Base-by-base conservation (phyloP, 306 rosid genomes). In the Fragaria nilgerrensis region DNA sequence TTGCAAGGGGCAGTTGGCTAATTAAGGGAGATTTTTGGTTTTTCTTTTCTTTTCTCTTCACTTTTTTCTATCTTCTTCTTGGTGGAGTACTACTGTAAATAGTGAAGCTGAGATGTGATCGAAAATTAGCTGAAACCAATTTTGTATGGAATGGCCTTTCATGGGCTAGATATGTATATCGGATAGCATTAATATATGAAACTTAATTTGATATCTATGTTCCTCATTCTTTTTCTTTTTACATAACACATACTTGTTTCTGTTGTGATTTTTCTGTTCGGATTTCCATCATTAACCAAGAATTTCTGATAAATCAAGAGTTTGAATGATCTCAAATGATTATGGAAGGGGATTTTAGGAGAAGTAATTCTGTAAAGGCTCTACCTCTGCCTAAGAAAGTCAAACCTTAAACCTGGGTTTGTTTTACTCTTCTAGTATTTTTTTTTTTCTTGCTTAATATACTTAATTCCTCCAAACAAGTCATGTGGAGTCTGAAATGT, bases 121-220 rank as follows among this genome's bases (percentile, higher is more conserved):
- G 56, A 55, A 78, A 76, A 70, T 37, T 37, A 70, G 70, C n/a
- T 76, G 63, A 13, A 61, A 72, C 69, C 56, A 53, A 77, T 81
- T 81, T 81, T 81, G 84, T 53, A 81, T 43, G 74, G 81, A 67
- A 5, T 61, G 47, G 61, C 48, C 71, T 75, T 62, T 29, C 41
- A 11, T 55, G 36, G 32, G 47, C 78, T 84, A 74, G 77, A 83
- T 59, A 74, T 89, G 92, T 89, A 89, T 53, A 88, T 86, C 72
- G 16, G 76, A 89, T 83, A 85, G 78, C 79, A 73, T 82, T 72
- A 84, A 83, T 68, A 62, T 68, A 62, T 32, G 36, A 32, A 32
- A 32, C 36, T 32, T 32, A 32, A 32, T 32, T 32, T 32, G 36
- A 32, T 32, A 32, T 32, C 36, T 32, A 36, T 29, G 15, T 36